Evolutionary conservation across 805 yeast species (phyloP), one percentile per base, ranked within the genome.

Genomic region (Starmerella vitae): DNA sequence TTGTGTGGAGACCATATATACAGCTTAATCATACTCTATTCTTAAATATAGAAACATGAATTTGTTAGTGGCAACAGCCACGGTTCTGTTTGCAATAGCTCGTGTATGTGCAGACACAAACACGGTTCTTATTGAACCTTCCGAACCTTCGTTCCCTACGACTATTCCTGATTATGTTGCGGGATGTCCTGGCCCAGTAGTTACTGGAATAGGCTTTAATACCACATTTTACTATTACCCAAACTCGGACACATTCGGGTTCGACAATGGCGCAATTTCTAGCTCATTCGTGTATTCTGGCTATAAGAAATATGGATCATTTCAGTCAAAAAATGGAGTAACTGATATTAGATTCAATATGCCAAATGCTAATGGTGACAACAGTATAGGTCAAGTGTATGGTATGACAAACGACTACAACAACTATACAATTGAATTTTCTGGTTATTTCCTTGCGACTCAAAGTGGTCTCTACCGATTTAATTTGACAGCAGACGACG

Each of bases 111-210:
- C 30, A 27, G 17, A 27, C 14, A 14, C 30, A 12, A 7, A 7
- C 17, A 6, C 17, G 7, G 17, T 13, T 24, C 12, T 24, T 9
- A 24, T 13, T 24, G 12, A 9, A 9, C 27, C 30, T 14, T 6
- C n/a, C 17, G 30, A 27, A 17, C 30, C 30, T 6, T n/a, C 30
- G 17, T 27, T 12, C 14, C 30, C 30, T 10, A 27, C 30, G 7
- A 27, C 10, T 27, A 0, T 83, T 82, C 50, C 52, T 66, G 14
- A 60, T 82, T 38, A 83, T 93, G 30, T 83, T 94, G 94, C 60
- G 72, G 5, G 47, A 80, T 1, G 56, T 83, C 35, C 94, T 94
- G 0, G 59, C 76, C 24, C 61, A 78, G 20, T 91, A 82, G 55
- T 27, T 27, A 27, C 30, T 10, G 30, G 30, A 27, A 13, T 7